Evolutionary conservation across 1,139 yeast species (phyloP), one percentile per base, ranked within the genome.

Genomic region (Ashbya aceris): DNA sequence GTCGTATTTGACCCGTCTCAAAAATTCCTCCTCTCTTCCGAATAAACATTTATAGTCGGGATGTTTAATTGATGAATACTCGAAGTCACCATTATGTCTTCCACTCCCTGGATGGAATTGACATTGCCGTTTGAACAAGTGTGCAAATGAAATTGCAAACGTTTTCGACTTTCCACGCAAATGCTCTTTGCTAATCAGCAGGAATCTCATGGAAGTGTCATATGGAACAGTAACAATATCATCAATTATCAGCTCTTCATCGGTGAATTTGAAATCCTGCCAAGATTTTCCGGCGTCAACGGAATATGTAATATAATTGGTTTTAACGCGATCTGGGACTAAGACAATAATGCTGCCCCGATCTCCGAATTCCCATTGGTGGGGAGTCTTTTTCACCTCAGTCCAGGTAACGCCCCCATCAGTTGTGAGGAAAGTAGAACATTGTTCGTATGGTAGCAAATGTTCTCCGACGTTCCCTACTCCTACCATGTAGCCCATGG

Each of bases 361-460:
- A 60, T 93, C 98, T 46, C 97, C 98, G 62, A 71, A 91, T 61
- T 89, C 97, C 97, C 97, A 93, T 76, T 83, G 83, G 55, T 74
- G 74, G 0, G 76, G 73, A 1, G 95, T 94, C 48, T 81, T 75
- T 41, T 66, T 71, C 26, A 87, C 67, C 61, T 86, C 95, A 43
- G 63, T 76, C 98, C 98, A 91, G 2, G 89, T 73, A 3, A 79
- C 64, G 37, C 99, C 99, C 2, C 94, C 98, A 64, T 93, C 96
- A 5, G 71, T 68, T 10, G 95, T 79, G 48, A 91, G 64, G 52
- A 77, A 91, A 0, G 96, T 84, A 2, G 83, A 68, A 1, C 81
- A 72, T 29, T 77, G 73, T 8, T 72, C 71, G 33, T 66, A 58
- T 1, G 77, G 61, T 2, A 66, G 64, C 45, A 91, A 67, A 13